Evolutionary conservation across 768 basidiomycete species (phyloP).

Genomic region (Lactarius vividus): DNA sequence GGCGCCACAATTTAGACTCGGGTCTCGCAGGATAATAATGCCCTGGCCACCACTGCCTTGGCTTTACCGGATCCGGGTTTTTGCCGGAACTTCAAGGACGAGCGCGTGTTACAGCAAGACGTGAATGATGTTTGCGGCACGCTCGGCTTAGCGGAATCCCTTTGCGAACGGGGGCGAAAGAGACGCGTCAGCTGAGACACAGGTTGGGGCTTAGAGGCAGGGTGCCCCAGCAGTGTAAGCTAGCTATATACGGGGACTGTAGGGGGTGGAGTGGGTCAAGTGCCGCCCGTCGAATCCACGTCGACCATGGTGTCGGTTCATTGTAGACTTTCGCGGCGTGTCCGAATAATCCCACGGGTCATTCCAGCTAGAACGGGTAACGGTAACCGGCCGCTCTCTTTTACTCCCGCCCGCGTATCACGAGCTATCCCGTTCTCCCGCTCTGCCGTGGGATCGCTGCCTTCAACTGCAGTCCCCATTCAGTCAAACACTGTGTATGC

Average conservation of each 20-base stretch:
- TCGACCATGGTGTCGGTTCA: constrained; percentile 2
- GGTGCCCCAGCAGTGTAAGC: background rate
- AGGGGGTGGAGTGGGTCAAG: background rate
- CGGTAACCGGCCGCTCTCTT: background rate
- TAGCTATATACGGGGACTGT: background rate
- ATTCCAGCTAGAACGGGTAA: too few species aligned
- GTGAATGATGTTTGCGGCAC: background rate
- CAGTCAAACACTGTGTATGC: background rate
- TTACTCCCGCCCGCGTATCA: background rate
- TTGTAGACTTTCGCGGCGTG: background rate
- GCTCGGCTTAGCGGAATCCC: background rate
- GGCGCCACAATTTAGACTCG: constrained; percentile 14
- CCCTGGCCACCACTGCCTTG: background rate
- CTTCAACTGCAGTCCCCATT: background rate
- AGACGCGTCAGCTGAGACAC: background rate
- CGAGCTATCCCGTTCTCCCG: background rate
- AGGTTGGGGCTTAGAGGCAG: background rate
- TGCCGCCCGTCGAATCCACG: background rate
- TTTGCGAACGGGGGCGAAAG: background rate
- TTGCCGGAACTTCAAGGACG: background rate
- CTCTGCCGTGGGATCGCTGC: background rate
- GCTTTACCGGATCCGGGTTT: constrained; percentile 2
- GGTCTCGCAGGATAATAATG: background rate
- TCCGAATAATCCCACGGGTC: background rate
- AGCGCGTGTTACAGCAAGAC: background rate